Conservation (phyloP, 305 asterid genomes). For the Plantago coronopus region DNA sequence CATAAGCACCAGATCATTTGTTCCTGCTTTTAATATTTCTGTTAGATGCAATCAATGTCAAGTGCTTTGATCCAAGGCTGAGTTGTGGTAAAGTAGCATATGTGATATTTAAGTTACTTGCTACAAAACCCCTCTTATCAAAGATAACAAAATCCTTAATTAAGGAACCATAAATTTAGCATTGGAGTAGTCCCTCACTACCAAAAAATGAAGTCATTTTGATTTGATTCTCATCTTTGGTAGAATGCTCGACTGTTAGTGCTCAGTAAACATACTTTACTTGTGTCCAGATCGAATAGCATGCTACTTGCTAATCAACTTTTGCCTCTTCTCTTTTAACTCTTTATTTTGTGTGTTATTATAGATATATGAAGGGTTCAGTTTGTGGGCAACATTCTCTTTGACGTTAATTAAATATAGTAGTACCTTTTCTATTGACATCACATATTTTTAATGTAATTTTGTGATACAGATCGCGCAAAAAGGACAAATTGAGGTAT, state of each 20-base stretch:
- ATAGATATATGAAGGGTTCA: background rate
- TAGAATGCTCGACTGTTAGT: background rate
- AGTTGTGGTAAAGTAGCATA: background rate
- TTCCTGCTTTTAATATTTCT: background rate
- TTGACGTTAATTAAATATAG: background rate
- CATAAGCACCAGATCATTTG: background rate
- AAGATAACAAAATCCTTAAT: background rate
- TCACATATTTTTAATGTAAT: conserved; percentile 14
- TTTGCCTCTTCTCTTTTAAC: no score
- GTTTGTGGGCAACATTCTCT: background rate
- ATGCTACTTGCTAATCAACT: background rate
- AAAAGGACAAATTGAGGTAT: conserved; percentile 94
- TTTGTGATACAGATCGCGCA: conserved; percentile 58
- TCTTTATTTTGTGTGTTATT: background rate
- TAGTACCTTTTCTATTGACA: background rate
- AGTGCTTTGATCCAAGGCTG: background rate
- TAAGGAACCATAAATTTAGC: background rate
- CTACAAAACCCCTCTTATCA: background rate
- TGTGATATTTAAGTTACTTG: background rate
- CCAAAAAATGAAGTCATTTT: no score
- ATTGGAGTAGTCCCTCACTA: background rate
- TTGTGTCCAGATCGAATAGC: background rate
- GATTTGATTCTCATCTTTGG: background rate
- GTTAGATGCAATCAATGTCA: background rate
- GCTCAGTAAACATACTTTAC: background rate